A percentile compares a stretch with the other conserved stretches of the same genome.
These are phyloP conservation scores for Sistotremastrum niveocremeum DNA, from an alignment of 768 basidiomycete species.

Conservation along the genomic window DNA sequence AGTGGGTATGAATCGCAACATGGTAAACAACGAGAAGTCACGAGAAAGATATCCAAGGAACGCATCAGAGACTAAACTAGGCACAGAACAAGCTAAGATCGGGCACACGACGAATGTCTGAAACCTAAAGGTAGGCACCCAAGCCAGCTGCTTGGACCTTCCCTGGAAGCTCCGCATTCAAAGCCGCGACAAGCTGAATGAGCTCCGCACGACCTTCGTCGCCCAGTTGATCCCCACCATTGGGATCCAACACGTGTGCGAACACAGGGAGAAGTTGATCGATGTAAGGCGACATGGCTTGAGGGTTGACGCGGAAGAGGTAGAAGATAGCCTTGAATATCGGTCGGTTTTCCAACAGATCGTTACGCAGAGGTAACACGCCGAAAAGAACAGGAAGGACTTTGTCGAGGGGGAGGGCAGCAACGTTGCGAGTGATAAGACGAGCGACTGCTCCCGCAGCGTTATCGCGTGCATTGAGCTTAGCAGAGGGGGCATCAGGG, in stretches of 20 bases:
- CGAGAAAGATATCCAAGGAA: too few relatives aligned
- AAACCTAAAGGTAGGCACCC: constrained; percentile 16
- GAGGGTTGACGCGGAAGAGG: constrained; percentile 67
- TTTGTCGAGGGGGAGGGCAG: constrained; percentile 77
- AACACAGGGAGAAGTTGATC: constrained; percentile 73
- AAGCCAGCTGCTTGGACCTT: constrained; percentile 77
- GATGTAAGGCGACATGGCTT: constrained; percentile 57
- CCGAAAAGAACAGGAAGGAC: constrained; percentile 76
- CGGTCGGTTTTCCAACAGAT: constrained; percentile 80
- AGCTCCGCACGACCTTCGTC: constrained; percentile 68
- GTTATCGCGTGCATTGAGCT: constrained; percentile 86
- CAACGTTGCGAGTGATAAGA: constrained; percentile 66
- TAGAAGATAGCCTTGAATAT: constrained; percentile 84
- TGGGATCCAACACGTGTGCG: constrained; percentile 69
- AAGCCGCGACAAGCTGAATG: constrained; percentile 52
- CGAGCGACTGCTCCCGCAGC: constrained; percentile 90
- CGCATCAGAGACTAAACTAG: too few relatives aligned
- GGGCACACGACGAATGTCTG: too few relatives aligned
- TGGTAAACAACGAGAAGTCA: too few relatives aligned
- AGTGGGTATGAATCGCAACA: too few relatives aligned
- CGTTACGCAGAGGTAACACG: constrained; percentile 77
- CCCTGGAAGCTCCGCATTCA: constrained; percentile 63
- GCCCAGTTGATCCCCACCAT: constrained; percentile 57
- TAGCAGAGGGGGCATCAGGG: constrained; percentile 46
- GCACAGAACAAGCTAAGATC: too few relatives aligned